phyloP scores from a whole-genome alignment of 139 green algal species.

The Micractinium conductrix region DNA sequence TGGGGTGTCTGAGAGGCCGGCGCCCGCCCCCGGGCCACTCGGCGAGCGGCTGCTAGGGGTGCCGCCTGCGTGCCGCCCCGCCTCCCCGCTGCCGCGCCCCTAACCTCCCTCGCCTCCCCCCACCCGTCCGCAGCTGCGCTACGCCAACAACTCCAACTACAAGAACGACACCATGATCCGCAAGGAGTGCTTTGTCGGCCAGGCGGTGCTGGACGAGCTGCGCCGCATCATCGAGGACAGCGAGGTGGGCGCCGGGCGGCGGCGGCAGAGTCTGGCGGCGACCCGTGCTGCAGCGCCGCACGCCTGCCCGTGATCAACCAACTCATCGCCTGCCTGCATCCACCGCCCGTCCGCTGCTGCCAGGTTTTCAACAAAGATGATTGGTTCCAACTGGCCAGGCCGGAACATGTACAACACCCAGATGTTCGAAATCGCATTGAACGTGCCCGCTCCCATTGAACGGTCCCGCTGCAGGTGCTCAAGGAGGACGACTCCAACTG shows the following conservation, averaged over 20 bases:
- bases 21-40: neutral
- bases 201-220: constrained; percentile 87
- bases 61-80: neutral
- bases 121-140: constrained; percentile 80
- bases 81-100: too few species aligned
- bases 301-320: too few species aligned
- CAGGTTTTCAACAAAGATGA: too few species aligned
- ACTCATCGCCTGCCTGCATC: too few species aligned
- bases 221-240: constrained; percentile 91
- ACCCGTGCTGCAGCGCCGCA: neutral
- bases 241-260: constrained; percentile 67
- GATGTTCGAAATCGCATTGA: too few species aligned
- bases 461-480: constrained; percentile 82
- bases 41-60: neutral
- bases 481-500: constrained; percentile 98
- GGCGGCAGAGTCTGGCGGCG: too few species aligned
- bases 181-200: constrained; percentile 84
- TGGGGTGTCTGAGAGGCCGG: neutral
- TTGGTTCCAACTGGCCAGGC: too few species aligned
- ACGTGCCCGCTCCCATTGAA: too few species aligned
- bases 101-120: too few species aligned
- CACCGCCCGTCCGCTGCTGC: too few species aligned
- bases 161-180: constrained; percentile 98
- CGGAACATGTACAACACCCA: too few species aligned
- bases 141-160: constrained; percentile 99